Percentiles rank a stretch among this genome's conserved stretches.
Conservation (phyloP, 1,284 basidiomycete species). For the Earliella scabrosa region DNA sequence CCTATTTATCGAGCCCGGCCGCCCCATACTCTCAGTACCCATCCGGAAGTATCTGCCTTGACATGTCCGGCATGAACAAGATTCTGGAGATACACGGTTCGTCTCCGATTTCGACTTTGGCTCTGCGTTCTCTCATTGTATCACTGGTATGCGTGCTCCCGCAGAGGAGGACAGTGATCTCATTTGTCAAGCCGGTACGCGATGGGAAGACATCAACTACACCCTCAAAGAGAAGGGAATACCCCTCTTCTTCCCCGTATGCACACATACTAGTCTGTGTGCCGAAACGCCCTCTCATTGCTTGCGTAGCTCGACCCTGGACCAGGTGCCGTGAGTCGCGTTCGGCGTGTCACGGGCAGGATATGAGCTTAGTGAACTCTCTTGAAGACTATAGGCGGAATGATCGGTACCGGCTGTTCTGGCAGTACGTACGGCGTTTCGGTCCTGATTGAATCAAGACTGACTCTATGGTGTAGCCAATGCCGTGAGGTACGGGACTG, state of each 20-base stretch:
- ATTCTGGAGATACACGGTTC: constrained; percentile 79
- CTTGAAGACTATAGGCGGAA: constrained; percentile 91
- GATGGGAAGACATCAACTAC: constrained; percentile 89
- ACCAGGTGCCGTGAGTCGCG: too few relatives aligned
- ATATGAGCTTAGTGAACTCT: too few relatives aligned
- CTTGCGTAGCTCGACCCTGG: constrained; percentile 72
- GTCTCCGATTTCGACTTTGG: too few relatives aligned
- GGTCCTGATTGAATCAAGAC: too few relatives aligned
- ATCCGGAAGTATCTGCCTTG: constrained; percentile 50
- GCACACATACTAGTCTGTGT: constrained; percentile 23
- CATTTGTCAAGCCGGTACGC: constrained; percentile 82
- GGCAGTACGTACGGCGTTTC: constrained; percentile 58
- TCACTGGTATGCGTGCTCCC: too few relatives aligned
- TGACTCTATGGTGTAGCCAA: constrained; percentile 44
- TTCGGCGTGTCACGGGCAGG: too few relatives aligned
- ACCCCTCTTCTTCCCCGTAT: constrained; percentile 87
- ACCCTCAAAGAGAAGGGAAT: constrained; percentile 68
- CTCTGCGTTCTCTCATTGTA: too few relatives aligned
- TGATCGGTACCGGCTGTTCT: constrained; percentile 86
- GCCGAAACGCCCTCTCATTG: background rate
- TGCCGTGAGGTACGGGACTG: constrained; percentile 70
- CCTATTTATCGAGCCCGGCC: too few relatives aligned
- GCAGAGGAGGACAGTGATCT: constrained; percentile 81
- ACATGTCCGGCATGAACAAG: constrained; percentile 85
- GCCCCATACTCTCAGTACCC: constrained; percentile 44